Evolutionary conservation across 345 rosid species (phyloP), one percentile per base, ranked within the genome.

Genomic region (Brassica rapa): DNA sequence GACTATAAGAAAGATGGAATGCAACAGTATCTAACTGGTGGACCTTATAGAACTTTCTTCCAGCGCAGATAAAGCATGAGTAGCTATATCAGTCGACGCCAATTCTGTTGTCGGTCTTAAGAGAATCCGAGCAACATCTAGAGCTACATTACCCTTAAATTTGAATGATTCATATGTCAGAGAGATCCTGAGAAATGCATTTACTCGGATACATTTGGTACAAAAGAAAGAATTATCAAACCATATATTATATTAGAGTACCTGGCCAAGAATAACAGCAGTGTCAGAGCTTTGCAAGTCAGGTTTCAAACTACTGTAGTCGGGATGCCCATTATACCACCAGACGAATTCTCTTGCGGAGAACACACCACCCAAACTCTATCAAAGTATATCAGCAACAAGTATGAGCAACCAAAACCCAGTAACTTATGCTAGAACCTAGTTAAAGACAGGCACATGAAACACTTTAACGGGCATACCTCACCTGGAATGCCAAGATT

Each of bases 311-410:
- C 85, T 60, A 70, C 81, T 86, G 83, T 87, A 84, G 75, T 93
- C 91, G 0, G 96, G 99, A 76, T 95, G 99, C 64, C 96, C 98
- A 79, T 90, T 93, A 80, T 95, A 95, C 98, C 98, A 93, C 97
- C 98, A 93, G 39, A 95, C 98, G 80, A 95, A 91, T 87, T 95
- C 97, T 82, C 97, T 89, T 30, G 99, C 97, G 0, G 98, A 91
- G 84, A 85, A 85, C 81, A 95, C 71, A 53, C 98, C 98, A 32
- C 30, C 68, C 81, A 91, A 81, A 77, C 78, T 83, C 98, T 95
- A 83, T 25, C 39, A 75, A 64, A 51, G 66, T 27, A 71, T 27
- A 74, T 51, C 71, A 68, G 60, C 23, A 46, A 41, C 53, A 78
- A 14, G 53, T 41, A 25, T 41, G 49, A 51, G 37, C 49, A 68